A percentile compares a stretch with the other conserved stretches of the same genome.
Evolutionary conservation across 2,329 filamentous ascomycete genomes (phyloP).

Genomic region (Aspergillus sp.): DNA sequence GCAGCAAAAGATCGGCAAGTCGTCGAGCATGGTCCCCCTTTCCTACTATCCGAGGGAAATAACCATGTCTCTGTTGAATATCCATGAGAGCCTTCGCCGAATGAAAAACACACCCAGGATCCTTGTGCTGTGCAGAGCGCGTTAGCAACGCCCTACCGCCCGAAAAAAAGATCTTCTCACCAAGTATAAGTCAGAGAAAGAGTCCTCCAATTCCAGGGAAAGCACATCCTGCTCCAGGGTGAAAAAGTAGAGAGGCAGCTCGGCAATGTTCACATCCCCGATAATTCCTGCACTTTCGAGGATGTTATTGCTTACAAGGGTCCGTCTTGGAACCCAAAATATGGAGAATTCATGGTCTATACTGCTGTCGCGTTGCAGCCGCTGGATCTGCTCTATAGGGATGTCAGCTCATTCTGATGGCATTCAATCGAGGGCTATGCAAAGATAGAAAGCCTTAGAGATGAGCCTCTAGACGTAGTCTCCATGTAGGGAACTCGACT

Average conservation of each 20-base stretch:
- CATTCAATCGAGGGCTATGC: conserved; percentile 39
- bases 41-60: conserved; percentile 91
- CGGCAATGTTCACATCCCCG: conserved; percentile 84
- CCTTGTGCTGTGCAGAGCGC: conserved; percentile 62
- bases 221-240: conserved; percentile 88
- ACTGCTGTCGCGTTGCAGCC: conserved; percentile 81
- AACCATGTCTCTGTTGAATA: conserved; percentile 84
- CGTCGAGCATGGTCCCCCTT: conserved; percentile 94
- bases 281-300: conserved; percentile 91
- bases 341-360: conserved; percentile 95
- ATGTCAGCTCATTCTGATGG: conserved; percentile 63
- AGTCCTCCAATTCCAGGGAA: conserved; percentile 83
- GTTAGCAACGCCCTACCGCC: not conserved
- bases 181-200: conserved; percentile 84
- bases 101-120: conserved; percentile 85
- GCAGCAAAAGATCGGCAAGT: conserved; percentile 79
- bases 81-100: conserved; percentile 91
- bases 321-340: conserved; percentile 92
- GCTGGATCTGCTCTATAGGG: conserved; percentile 78
- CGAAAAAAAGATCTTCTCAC: conserved; percentile 38
- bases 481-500: conserved; percentile 56
- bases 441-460: conserved; percentile 44
- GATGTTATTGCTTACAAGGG: conserved; percentile 84
- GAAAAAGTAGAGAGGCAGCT: conserved; percentile 86
- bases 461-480: conserved; percentile 33